Base-by-base conservation (phyloP, 179 eudicot genomes). In the Beta corolliflora region DNA sequence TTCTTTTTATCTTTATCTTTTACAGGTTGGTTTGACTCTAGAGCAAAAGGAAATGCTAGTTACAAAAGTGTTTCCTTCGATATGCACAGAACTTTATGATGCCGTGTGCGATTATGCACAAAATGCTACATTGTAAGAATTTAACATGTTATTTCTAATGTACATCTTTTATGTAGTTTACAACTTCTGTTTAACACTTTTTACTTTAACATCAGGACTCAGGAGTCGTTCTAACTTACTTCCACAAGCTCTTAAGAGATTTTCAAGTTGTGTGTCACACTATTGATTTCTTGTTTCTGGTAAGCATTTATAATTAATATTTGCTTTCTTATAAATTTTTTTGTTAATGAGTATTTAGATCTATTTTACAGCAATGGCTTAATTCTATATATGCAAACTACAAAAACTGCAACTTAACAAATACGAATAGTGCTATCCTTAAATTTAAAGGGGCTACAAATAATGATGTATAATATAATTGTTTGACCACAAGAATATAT, bases 81-180 rank as follows among this genome's bases (percentile, higher is more conserved):
- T 68, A 68, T 68, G 36, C 21, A 44, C 23, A 41, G 6, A 7
- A 41, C 23, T 15, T 41, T 68, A 41, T 68, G 50, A 68, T 8
- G 12, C 23, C 3, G 11, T 68, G n/a, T 68, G 72, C 4, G 72
- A 16, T 68, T 68, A 68, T 68, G 72, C 41, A 63, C 3, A 63
- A 64, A 64, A 64, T 21, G 0, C 52, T 68, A 41, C 6, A 12
- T 4, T 7, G 52, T 68, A 68, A 68, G 72, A 41, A 36, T 68
- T 68, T 36, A 68, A 36, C 21, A 68, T 68, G 67, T 63, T 21
- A 19, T 15, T 68, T 68, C 72, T 68, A 68, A 68, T 68, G 52
- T 68, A 36, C 72, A 41, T 68, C 52, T 68, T 41, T 68, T 36
- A 68, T 36, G 16, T 36, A 0, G 72, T 36, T 68, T 68, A 68